Evolutionary conservation across 345 rosid genomes (phyloP).

Genomic region (Salix brachista): DNA sequence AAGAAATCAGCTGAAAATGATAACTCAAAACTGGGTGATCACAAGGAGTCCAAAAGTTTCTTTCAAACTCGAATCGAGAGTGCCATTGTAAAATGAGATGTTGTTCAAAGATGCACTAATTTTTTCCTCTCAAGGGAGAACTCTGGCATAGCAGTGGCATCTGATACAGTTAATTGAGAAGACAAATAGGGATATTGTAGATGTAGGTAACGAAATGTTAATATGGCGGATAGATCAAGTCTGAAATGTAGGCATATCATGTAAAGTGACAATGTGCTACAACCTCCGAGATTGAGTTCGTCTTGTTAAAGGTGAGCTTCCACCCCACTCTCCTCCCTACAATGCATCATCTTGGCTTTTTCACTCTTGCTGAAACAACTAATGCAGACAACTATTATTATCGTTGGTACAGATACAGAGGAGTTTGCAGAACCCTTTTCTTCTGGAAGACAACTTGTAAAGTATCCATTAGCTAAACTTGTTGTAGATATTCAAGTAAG

Average conservation of each 20-base stretch:
- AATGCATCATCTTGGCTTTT: not conserved
- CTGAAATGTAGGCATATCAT: slow-evolving; percentile 14
- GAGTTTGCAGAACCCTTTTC: not conserved
- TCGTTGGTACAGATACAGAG: slow-evolving; percentile 1
- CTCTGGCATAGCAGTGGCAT: not conserved
- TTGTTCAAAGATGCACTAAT: not conserved
- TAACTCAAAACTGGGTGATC: slow-evolving; percentile 37
- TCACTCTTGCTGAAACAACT: not conserved
- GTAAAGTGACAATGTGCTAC: not conserved
- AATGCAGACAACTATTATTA: not conserved
- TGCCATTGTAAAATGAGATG: slow-evolving; percentile 24
- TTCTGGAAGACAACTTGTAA: not conserved
- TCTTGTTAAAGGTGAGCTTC: slow-evolving; percentile 14
- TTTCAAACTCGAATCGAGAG: slow-evolving; percentile 20
- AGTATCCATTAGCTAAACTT: not conserved
- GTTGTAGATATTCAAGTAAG: not conserved
- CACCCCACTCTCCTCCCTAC: not conserved
- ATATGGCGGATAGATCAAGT: slow-evolving; percentile 6
- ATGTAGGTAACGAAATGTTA: not conserved
- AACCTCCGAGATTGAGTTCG: not conserved
- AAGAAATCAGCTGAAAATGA: slow-evolving; percentile 54
- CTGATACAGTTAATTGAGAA: not conserved
- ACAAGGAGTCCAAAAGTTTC: slow-evolving; percentile 31
- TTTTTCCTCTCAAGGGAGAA: slow-evolving; percentile 1
- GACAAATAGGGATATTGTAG: not conserved